Percentiles rank a stretch among this genome's conserved stretches.
These are phyloP conservation scores for Eucalyptus shirleyi DNA, from an alignment of 345 rosid genomes.

Conservation along the genomic window DNA sequence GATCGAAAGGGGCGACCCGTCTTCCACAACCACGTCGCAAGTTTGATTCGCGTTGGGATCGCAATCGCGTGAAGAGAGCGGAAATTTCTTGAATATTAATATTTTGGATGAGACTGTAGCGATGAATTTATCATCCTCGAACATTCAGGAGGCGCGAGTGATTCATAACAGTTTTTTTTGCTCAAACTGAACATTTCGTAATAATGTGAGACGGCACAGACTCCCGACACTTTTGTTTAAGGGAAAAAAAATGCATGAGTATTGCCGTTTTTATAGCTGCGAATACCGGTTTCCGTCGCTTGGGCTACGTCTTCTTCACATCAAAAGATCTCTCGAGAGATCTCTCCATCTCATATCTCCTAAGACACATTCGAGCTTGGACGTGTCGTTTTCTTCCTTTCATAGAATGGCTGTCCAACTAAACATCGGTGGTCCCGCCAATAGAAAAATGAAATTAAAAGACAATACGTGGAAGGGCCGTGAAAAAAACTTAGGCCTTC, in stretches of 20 bases:
- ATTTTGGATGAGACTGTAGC: not conserved
- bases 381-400: not conserved
- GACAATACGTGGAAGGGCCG: not conserved
- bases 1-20: not conserved
- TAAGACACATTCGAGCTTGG: not conserved
- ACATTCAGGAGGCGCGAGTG: not conserved
- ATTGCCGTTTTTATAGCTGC: not conserved
- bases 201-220: fast-evolving
- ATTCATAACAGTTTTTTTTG: fast-evolving
- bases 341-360: not conserved
- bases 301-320: not conserved
- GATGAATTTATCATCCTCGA: fast-evolving
- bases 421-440: not conserved
- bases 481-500: not conserved
- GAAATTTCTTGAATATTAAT: too few species aligned
- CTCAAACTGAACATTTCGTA: not conserved
- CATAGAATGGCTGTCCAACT: not conserved
- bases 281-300: not conserved
- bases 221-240: not conserved
- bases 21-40: not conserved
- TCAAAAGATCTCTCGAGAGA: not conserved
- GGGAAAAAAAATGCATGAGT: not conserved
- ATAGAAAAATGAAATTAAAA: not conserved
- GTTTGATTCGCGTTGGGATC: not conserved
- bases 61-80: not conserved